A percentile compares a stretch with the other conserved stretches of the same genome.
phyloP scores from a whole-genome alignment of 371 early-diverging fungal species.

The Mucor indicus region DNA sequence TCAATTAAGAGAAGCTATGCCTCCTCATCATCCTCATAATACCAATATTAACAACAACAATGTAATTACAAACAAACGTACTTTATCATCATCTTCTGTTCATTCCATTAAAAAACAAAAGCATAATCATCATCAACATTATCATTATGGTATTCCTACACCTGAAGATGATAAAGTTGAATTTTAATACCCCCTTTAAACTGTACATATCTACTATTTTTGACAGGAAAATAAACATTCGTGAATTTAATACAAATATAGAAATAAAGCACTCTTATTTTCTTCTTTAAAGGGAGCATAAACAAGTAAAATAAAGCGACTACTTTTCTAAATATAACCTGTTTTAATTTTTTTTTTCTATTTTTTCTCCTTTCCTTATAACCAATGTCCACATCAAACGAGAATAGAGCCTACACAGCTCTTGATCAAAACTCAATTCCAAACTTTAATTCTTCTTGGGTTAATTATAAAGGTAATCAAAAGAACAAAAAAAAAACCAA shows the following conservation, averaged over 20 bases:
- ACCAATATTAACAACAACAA: not conserved
- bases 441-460: slow-evolving; percentile 71
- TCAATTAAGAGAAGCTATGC: slow-evolving; percentile 22
- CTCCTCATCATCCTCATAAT: not conserved
- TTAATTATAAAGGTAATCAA: slow-evolving; percentile 60
- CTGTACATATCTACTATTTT: too few species aligned
- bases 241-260: too few species aligned
- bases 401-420: slow-evolving; percentile 26
- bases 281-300: too few species aligned
- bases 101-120: slow-evolving; percentile 14
- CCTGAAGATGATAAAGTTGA: slow-evolving; percentile 27
- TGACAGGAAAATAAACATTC: too few species aligned
- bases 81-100: not conserved
- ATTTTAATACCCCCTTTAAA: slow-evolving; percentile 5
- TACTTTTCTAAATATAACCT: too few species aligned
- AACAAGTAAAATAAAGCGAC: too few species aligned
- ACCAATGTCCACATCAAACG: slow-evolving; percentile 4
- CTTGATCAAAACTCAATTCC: slow-evolving; percentile 64
- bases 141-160: slow-evolving; percentile 22
- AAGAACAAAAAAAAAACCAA: too few species aligned
- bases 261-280: too few species aligned
- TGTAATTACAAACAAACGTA: too few species aligned
- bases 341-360: too few species aligned
- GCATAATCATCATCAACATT: not conserved
- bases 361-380: too few species aligned